Conservation (phyloP, 2,329 filamentous ascomycete genomes). For the Colletotrichum theobromicola region DNA sequence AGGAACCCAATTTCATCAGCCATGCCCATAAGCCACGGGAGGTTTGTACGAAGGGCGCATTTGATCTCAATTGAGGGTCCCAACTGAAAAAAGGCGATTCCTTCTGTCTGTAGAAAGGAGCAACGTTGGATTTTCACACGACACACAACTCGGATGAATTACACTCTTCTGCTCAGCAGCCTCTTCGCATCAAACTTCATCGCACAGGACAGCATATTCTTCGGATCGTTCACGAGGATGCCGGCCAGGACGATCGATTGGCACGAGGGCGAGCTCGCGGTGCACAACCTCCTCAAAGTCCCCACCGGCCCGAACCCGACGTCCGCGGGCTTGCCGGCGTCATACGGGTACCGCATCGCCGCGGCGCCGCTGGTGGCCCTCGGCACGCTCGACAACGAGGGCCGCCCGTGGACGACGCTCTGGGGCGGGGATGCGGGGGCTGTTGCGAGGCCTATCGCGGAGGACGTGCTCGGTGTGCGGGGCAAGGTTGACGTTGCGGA, state of each 20-base stretch:
- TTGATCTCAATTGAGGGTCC: neutral
- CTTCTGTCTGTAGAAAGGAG: neutral
- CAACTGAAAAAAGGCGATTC: neutral
- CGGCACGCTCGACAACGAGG: slow-evolving; percentile 70
- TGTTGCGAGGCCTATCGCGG: slow-evolving; percentile 68
- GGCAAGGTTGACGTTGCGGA: slow-evolving; percentile 62
- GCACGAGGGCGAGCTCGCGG: slow-evolving; percentile 70
- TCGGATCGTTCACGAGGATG: slow-evolving; percentile 24
- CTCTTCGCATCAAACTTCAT: slow-evolving; percentile 4
- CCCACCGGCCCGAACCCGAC: slow-evolving; percentile 71
- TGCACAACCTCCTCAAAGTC: slow-evolving; percentile 67
- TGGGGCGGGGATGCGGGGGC: slow-evolving; percentile 74
- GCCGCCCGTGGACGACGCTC: slow-evolving; percentile 76
- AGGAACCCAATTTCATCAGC: neutral
- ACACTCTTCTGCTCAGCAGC: neutral
- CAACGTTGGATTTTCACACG: neutral
- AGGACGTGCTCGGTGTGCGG: slow-evolving; percentile 67
- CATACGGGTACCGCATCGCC: slow-evolving; percentile 65
- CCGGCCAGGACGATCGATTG: slow-evolving; percentile 44
- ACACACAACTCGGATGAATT: neutral
- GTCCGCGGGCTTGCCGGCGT: slow-evolving; percentile 62
- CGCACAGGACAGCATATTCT: neutral
- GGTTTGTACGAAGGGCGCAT: neutral
- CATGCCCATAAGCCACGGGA: neutral
- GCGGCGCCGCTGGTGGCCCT: slow-evolving; percentile 73